Base-by-base conservation (phyloP, 305 asterid genomes). In the Plantago rigida region DNA sequence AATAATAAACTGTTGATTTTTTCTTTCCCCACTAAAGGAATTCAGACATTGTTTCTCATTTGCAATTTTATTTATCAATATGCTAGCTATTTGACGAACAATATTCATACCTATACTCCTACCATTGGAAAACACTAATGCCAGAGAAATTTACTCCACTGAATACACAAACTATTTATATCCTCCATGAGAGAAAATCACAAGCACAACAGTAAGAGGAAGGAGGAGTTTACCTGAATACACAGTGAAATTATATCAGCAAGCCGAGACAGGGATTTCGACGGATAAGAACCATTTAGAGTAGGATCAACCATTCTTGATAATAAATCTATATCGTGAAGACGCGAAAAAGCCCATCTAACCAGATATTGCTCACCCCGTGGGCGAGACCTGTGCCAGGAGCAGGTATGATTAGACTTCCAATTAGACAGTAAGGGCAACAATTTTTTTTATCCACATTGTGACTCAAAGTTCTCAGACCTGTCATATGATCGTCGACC, bases 241-340 rank as follows among this genome's bases (percentile, higher is more conserved):
- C 97, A 88, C 73, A 87, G 59, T 11, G 96, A 86, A 4, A 92
- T 83, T 66, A 92, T 92, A 73, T 92, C 99, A 31, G 99, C 97
- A 47, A 92, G 81, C 9, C 95, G 94, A 17, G 99, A 92, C 34
- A 92, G 51, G n/a, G 99, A 86, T 65, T 81, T 92, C 0, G 99
- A 80, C 2, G 96, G 81, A 77, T 89, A 92, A 17, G 84, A 79
- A 3, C 91, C 94, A 9, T 73, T 77, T 48, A 92, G 78, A 48
- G 87, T 79, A 67, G 91, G 95, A 65, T 92, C 99, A 41, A 89
- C 97, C 95, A 92, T 92, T 74, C 91, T 82, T 26, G 96, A 83
- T 55, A 92, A 69, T 36, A 94, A 74, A 61, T 89, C 94, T 48
- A 92, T 92, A 46, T 92, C 99, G 39, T 92, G 89, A 54, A 92